Conservation (phyloP, 2,329 filamentous ascomycete species). For the Colletotrichum sp. region DNA sequence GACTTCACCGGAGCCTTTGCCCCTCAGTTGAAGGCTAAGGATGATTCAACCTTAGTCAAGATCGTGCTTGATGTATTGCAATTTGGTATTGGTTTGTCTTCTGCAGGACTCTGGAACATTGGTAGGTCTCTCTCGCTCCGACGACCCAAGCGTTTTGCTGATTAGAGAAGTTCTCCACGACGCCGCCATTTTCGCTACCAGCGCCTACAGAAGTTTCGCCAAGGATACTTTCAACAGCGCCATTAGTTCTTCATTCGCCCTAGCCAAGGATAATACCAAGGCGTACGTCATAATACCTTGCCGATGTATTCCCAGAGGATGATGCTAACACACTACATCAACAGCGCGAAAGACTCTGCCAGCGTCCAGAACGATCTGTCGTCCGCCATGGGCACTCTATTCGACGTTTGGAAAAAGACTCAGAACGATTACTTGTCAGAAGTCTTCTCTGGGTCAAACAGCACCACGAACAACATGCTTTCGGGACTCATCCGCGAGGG, state of each 20-base stretch:
- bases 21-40: not conserved
- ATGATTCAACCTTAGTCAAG: not conserved
- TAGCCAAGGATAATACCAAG: not conserved
- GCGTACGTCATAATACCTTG: not conserved
- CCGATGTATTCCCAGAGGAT: not conserved
- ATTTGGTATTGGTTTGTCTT: not conserved
- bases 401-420: constrained; percentile 8
- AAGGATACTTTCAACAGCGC: not conserved
- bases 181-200: not conserved
- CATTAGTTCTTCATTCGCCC: not conserved
- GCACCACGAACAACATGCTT: not conserved
- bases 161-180: not conserved
- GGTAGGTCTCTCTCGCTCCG: not conserved
- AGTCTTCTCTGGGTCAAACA: not conserved
- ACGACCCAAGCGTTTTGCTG: not conserved
- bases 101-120: not conserved
- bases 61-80: not conserved
- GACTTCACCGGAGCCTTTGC: not conserved
- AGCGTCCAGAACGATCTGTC: not conserved
- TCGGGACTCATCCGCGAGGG: not conserved
- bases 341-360: not conserved
- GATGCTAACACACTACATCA: not conserved
- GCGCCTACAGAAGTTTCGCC: not conserved
- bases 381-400: not conserved
- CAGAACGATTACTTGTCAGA: not conserved